Conservation (phyloP, 306 rosid genomes). For the Oxytropis ochrocephala region DNA sequence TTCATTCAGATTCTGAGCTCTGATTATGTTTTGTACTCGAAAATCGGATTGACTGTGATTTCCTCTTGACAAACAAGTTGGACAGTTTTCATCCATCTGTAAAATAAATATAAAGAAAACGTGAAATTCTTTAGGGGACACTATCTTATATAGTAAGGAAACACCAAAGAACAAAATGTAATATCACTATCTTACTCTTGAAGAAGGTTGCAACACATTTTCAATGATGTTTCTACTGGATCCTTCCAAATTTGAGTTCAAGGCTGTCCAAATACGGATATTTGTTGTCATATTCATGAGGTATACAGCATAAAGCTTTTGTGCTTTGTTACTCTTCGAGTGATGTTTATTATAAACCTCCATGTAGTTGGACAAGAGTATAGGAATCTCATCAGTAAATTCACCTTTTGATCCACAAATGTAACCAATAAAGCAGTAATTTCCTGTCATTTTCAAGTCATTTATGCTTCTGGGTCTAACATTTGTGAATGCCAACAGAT, state of each 20-base stretch:
- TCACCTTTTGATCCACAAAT: background rate
- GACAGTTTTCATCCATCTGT: conserved; percentile 30
- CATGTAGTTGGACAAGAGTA: background rate
- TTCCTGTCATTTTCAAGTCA: conserved; percentile 29
- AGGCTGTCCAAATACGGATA: conserved; percentile 30
- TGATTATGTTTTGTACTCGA: background rate
- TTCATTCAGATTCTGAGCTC: conserved; percentile 32
- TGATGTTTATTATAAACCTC: background rate
- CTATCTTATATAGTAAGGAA: background rate
- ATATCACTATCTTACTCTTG: conserved; percentile 18
- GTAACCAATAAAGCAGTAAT: conserved; percentile 28
- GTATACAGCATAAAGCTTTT: conserved; percentile 15
- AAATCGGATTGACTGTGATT: background rate
- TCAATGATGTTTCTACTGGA: conserved; percentile 9
- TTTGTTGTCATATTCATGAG: conserved; percentile 30
- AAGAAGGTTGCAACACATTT: conserved; percentile 26
- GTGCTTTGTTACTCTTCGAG: background rate
- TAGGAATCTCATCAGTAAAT: background rate
- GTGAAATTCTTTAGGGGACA: background rate
- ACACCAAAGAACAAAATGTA: background rate
- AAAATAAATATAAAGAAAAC: background rate
- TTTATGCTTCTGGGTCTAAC: conserved; percentile 15
- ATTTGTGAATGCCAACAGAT: conserved; percentile 41
- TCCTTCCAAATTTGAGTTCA: background rate
- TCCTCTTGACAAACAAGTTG: background rate